These are phyloP conservation scores for Ophioceras dolichostomum DNA, from an alignment of 2,329 filamentous ascomycete genomes.

Conservation along the genomic window DNA sequence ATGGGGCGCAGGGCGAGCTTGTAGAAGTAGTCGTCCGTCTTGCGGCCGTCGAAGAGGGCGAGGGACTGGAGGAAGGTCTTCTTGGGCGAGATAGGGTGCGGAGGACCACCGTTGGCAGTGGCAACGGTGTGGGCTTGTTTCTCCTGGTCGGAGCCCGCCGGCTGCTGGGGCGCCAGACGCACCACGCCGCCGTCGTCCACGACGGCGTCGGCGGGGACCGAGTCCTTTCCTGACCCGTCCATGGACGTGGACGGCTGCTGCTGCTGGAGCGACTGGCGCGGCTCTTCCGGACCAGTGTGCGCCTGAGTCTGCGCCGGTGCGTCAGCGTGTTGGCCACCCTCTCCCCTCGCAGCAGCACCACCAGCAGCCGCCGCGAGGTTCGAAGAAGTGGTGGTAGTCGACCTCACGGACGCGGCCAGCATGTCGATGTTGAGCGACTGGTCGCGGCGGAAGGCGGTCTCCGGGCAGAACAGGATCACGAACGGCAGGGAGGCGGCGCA, in stretches of 20 bases:
- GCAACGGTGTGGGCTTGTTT: constrained; percentile 3
- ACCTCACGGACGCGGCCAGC: constrained; percentile 13
- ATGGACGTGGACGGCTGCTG: neutral
- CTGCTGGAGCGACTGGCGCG: neutral
- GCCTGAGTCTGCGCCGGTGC: neutral
- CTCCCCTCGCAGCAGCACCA: neutral
- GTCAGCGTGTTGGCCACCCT: too few relatives aligned
- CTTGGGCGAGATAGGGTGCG: constrained; percentile 23
- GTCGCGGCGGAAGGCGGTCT: constrained; percentile 66
- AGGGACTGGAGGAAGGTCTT: constrained; percentile 51
- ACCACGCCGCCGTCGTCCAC: constrained; percentile 4
- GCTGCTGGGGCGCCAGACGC: neutral
- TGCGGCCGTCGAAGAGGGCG: constrained; percentile 66
- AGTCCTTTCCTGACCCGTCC: neutral
- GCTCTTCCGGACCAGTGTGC: neutral
- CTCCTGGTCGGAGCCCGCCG: constrained; percentile 7
- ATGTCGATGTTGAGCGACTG: constrained; percentile 59
- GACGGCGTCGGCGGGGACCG: neutral
- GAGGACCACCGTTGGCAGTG: neutral
- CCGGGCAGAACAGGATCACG: constrained; percentile 69
- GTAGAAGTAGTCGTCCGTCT: constrained; percentile 64
- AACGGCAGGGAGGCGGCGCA: constrained; percentile 55
- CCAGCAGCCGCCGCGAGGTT: neutral
- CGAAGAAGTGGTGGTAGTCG: neutral
- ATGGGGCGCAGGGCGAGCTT: constrained; percentile 60